Percentiles rank a stretch among this genome's conserved stretches.
Evolutionary conservation across 441 rosid species (phyloP).

Genomic region (Manihot esculenta): DNA sequence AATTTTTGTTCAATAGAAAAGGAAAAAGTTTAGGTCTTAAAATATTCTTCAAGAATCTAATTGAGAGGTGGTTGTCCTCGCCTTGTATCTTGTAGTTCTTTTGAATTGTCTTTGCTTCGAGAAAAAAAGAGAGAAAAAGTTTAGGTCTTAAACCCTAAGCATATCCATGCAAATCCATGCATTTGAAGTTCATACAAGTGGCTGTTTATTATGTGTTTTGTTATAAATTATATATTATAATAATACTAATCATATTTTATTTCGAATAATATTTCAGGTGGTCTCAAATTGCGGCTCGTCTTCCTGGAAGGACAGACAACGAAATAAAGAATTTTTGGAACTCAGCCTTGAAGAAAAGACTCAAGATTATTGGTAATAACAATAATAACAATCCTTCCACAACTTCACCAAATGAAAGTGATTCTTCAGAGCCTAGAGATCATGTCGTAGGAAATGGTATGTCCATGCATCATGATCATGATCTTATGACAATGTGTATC

Average conservation of each 20-base stretch:
- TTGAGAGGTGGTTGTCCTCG: too few species aligned
- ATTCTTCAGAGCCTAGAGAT: constrained; percentile 44
- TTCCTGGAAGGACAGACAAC: constrained; percentile 94
- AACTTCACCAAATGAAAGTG: constrained; percentile 58
- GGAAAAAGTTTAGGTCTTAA: too few species aligned
- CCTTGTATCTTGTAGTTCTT: too few species aligned
- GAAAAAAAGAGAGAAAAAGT: too few species aligned
- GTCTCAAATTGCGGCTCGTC: constrained; percentile 96
- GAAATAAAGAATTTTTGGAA: constrained; percentile 98
- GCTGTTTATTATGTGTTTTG: too few species aligned
- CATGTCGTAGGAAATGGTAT: constrained; percentile 36
- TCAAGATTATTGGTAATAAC: constrained; percentile 28
- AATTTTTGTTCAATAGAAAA: too few species aligned
- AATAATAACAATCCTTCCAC: constrained; percentile 40
- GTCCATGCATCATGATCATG: constrained; percentile 40
- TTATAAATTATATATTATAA: too few species aligned
- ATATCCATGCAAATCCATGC: constrained; percentile 22
- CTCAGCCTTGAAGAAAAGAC: constrained; percentile 81
- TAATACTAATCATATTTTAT: not conserved
- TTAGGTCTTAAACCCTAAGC: too few species aligned
- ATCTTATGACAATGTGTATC: constrained; percentile 44
- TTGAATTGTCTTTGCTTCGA: too few species aligned
- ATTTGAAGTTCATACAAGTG: not conserved
- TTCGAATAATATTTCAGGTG: constrained; percentile 45
- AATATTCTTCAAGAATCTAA: too few species aligned